phyloP scores from a whole-genome alignment of 208 protist species.

The Baffinella frigidus region DNA sequence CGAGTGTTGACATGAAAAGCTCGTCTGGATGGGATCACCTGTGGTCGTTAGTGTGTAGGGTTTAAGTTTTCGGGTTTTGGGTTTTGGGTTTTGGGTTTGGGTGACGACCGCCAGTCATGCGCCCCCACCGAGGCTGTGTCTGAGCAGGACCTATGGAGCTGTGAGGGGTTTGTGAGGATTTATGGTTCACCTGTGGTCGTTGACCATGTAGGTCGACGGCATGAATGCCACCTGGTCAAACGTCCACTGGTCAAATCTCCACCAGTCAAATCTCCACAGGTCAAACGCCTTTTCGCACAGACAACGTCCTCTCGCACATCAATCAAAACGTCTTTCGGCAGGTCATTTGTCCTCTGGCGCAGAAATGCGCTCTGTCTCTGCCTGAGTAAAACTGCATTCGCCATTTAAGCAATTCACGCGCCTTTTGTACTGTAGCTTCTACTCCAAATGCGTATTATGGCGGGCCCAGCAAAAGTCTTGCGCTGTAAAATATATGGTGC shows the following conservation, averaged over 20 bases:
- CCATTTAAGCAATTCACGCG: neutral
- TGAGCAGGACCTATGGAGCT: neutral
- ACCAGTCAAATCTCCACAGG: neutral
- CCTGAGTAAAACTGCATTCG: neutral
- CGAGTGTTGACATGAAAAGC: neutral
- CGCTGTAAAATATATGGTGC: too few relatives aligned
- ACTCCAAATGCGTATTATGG: too few relatives aligned
- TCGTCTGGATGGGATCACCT: neutral
- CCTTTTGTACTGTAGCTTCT: too few relatives aligned
- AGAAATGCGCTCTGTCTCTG: too few relatives aligned
- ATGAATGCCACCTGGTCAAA: neutral
- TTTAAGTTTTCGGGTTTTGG: too few relatives aligned
- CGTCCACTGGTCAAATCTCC: neutral
- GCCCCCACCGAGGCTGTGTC: neutral
- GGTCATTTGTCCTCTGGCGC: too few relatives aligned
- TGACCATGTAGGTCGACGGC: conserved; percentile 34
- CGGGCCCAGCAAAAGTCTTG: too few relatives aligned
- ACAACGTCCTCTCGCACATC: too few relatives aligned
- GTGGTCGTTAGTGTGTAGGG: neutral
- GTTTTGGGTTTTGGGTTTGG: too few relatives aligned
- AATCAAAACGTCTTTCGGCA: too few relatives aligned
- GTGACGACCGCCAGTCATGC: too few relatives aligned
- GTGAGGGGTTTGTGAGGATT: neutral
- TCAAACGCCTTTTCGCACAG: too few relatives aligned
- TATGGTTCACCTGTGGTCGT: conserved; percentile 19